A percentile compares a stretch with the other conserved stretches of the same genome.
Conservation (phyloP, 306 rosid species). For the Cajanus cajan region DNA sequence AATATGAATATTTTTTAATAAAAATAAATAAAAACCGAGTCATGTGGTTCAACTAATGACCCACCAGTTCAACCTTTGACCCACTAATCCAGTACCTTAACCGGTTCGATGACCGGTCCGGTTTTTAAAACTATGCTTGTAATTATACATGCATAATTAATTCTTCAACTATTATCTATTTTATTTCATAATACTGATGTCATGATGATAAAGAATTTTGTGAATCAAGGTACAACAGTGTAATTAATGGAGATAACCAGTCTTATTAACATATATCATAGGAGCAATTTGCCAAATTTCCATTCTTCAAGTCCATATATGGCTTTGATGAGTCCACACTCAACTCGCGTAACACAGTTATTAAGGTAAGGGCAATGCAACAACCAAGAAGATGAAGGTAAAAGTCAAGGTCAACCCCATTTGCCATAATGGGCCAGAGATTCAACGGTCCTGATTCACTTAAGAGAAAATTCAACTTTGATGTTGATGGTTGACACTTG, state of each 20-base stretch:
- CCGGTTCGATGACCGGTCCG: too few relatives aligned
- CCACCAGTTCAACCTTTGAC: too few relatives aligned
- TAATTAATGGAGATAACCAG: background rate
- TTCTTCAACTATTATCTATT: too few relatives aligned
- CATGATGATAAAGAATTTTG: background rate
- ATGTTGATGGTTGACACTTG: slow-evolving; percentile 10
- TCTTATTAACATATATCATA: background rate
- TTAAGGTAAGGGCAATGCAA: background rate
- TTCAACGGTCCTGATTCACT: background rate
- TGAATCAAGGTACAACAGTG: background rate
- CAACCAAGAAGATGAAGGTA: background rate
- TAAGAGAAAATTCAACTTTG: background rate
- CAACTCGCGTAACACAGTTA: background rate
- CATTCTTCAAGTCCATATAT: background rate
- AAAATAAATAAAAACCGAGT: too few relatives aligned
- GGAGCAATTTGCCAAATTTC: background rate
- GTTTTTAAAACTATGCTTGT: too few relatives aligned
- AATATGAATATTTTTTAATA: too few relatives aligned
- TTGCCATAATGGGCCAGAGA: background rate
- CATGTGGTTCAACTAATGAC: too few relatives aligned
- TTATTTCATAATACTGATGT: background rate
- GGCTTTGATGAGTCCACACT: background rate
- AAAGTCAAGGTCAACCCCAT: slow-evolving; percentile 18
- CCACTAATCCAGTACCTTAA: too few relatives aligned
- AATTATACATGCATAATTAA: too few relatives aligned